Evolutionary conservation across 2,329 filamentous ascomycete species (phyloP).

Genomic region (Ceratocystis cubensis): DNA sequence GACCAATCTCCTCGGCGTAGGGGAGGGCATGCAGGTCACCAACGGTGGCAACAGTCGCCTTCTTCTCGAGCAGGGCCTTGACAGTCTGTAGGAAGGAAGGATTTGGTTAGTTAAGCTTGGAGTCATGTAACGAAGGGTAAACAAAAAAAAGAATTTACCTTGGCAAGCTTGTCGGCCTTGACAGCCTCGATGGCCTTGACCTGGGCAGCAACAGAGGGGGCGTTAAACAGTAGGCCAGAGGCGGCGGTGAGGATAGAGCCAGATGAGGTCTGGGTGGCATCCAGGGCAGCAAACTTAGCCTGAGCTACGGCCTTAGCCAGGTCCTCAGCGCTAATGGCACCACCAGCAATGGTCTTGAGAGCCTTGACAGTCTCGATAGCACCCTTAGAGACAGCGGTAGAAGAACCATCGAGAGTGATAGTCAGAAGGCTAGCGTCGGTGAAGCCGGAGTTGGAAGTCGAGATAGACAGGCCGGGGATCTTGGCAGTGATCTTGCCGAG

Average conservation of each 20-base stretch:
- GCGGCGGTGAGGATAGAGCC: constrained; percentile 73
- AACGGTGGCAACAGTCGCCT: constrained; percentile 77
- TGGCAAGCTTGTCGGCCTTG: constrained; percentile 58
- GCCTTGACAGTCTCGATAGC: constrained; percentile 67
- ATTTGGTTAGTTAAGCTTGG: constrained; percentile 25
- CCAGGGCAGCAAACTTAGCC: constrained; percentile 85
- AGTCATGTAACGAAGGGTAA: not conserved
- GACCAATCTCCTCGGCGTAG: constrained; percentile 84
- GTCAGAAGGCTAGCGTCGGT: constrained; percentile 87
- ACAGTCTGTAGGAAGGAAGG: constrained; percentile 50
- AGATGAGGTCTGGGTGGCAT: constrained; percentile 64
- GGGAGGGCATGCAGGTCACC: constrained; percentile 86
- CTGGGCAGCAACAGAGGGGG: constrained; percentile 70
- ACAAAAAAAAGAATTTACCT: constrained; percentile 5
- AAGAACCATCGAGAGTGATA: constrained; percentile 66
- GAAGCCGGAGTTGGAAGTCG: constrained; percentile 71
- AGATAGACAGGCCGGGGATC: constrained; percentile 52
- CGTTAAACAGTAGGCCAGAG: constrained; percentile 66
- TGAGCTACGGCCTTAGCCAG: constrained; percentile 82
- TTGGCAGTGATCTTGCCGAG: constrained; percentile 65
- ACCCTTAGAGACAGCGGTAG: constrained; percentile 58
- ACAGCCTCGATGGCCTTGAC: constrained; percentile 70
- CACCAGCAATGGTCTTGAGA: constrained; percentile 67
- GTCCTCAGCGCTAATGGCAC: constrained; percentile 67
- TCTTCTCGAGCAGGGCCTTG: constrained; percentile 75